Evolutionary conservation across 2,329 filamentous ascomycete genomes (phyloP).

Genomic region (Periconia sp.): DNA sequence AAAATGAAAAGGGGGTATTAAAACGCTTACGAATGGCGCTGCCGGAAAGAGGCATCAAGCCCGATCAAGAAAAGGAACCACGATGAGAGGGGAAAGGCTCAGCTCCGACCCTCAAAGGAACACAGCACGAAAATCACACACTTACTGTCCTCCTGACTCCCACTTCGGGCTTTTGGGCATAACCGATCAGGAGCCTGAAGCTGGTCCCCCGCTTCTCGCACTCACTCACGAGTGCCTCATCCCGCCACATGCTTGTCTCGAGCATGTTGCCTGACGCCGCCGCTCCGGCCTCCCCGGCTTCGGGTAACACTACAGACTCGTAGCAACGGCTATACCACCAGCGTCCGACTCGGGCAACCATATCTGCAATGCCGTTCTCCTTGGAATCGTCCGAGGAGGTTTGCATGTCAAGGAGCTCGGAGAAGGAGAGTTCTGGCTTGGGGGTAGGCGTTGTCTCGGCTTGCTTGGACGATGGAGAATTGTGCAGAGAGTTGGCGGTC

Average conservation of each 20-base stretch:
- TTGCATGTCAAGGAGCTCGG: slow-evolving; percentile 37
- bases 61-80: neutral
- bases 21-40: too few species aligned
- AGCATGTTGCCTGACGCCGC: slow-evolving; percentile 41
- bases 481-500: slow-evolving; percentile 26
- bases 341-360: slow-evolving; percentile 85
- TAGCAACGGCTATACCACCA: slow-evolving; percentile 98
- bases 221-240: slow-evolving; percentile 74
- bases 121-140: slow-evolving; percentile 38
- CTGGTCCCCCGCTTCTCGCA: slow-evolving; percentile 85
- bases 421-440: slow-evolving; percentile 39
- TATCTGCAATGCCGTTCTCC: slow-evolving; percentile 86
- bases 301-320: slow-evolving; percentile 62
- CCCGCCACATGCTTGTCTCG: slow-evolving; percentile 73
- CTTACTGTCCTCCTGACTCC: slow-evolving; percentile 52
- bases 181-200: slow-evolving; percentile 87
- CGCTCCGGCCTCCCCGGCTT: slow-evolving; percentile 32
- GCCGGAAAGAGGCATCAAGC: neutral
- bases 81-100: neutral
- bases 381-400: slow-evolving; percentile 44
- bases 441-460: slow-evolving; percentile 2
- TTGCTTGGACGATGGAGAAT: slow-evolving; percentile 13
- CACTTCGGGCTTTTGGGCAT: slow-evolving; percentile 74
- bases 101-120: slow-evolving; percentile 19
- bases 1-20: too few species aligned